Percentiles rank a stretch among this genome's conserved stretches.
Evolutionary conservation across 345 rosid species (phyloP).

Genomic region (Cardiospermum halicacabum): DNA sequence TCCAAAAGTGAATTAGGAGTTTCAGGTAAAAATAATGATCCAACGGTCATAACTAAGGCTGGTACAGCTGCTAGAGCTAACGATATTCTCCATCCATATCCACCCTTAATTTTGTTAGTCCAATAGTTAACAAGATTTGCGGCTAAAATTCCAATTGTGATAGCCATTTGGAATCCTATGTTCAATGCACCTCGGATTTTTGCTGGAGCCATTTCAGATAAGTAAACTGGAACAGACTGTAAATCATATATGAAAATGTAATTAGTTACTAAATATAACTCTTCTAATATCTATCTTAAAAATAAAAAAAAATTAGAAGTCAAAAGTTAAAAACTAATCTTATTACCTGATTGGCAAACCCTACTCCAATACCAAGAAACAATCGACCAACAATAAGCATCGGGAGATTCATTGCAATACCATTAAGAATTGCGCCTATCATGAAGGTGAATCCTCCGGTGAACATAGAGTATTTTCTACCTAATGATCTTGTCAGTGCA

Average conservation of each 20-base stretch:
- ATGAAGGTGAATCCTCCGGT: conserved; percentile 58
- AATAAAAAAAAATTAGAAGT: too few species aligned
- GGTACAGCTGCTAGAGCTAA: conserved; percentile 69
- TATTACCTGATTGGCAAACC: conserved; percentile 75
- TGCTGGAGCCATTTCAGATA: conserved; percentile 83
- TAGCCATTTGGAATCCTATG: conserved; percentile 75
- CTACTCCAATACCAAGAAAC: conserved; percentile 77
- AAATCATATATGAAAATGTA: too few species aligned
- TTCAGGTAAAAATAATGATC: conserved; percentile 63
- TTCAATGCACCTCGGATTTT: conserved; percentile 71
- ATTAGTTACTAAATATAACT: too few species aligned
- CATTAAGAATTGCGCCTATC: conserved; percentile 56
- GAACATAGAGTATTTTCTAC: conserved; percentile 66
- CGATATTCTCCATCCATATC: conserved; percentile 76
- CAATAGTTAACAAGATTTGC: conserved; percentile 68
- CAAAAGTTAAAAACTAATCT: too few species aligned
- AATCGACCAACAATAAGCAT: conserved; percentile 67
- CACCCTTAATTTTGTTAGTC: conserved; percentile 42
- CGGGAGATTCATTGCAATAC: conserved; percentile 41
- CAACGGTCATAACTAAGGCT: conserved; percentile 54
- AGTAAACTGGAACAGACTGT: conserved; percentile 68
- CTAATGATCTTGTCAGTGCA: conserved; percentile 41
- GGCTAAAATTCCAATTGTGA: conserved; percentile 59
- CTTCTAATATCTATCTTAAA: too few species aligned
- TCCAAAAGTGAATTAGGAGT: conserved; percentile 78